These are phyloP conservation scores for Sphagnum magellanicum DNA, from an alignment of 228 moss, liverwort and hornwort species.

Conservation along the genomic window DNA sequence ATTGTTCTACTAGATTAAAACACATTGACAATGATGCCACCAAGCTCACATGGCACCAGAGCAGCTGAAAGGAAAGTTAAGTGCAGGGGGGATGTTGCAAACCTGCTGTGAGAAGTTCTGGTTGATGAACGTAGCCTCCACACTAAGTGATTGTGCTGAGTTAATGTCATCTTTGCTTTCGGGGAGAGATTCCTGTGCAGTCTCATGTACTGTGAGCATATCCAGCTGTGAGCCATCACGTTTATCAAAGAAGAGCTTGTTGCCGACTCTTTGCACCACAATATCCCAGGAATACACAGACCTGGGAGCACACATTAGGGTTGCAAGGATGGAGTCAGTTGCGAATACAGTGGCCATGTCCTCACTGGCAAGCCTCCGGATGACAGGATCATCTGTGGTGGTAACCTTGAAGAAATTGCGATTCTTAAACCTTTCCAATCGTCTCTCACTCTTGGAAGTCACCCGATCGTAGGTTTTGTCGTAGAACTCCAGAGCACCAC, in stretches of 20 bases:
- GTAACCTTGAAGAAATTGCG: conserved; percentile 62
- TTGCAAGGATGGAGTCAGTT: conserved; percentile 78
- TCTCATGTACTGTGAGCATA: conserved; percentile 77
- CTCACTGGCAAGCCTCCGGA: conserved; percentile 59
- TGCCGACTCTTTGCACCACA: conserved; percentile 84
- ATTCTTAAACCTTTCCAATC: conserved; percentile 72
- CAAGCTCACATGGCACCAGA: background rate
- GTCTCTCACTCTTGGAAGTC: conserved; percentile 77
- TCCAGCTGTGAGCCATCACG: conserved; percentile 75
- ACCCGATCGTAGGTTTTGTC: conserved; percentile 76
- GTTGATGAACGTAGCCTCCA: conserved; percentile 84
- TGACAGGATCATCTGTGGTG: conserved; percentile 81
- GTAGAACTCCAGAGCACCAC: conserved; percentile 79
- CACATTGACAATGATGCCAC: too few relatives aligned
- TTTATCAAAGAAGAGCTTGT: conserved; percentile 84
- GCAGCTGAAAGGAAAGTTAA: background rate
- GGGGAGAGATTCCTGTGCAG: conserved; percentile 79
- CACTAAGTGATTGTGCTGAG: conserved; percentile 67
- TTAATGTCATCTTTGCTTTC: conserved; percentile 91
- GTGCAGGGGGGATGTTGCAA: background rate
- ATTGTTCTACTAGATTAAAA: too few relatives aligned
- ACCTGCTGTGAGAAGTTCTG: conserved; percentile 94
- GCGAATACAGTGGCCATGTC: conserved; percentile 80
- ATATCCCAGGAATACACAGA: conserved; percentile 93
- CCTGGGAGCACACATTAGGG: conserved; percentile 81